Conservation (phyloP, 345 rosid species). For the Salix dunnii region DNA sequence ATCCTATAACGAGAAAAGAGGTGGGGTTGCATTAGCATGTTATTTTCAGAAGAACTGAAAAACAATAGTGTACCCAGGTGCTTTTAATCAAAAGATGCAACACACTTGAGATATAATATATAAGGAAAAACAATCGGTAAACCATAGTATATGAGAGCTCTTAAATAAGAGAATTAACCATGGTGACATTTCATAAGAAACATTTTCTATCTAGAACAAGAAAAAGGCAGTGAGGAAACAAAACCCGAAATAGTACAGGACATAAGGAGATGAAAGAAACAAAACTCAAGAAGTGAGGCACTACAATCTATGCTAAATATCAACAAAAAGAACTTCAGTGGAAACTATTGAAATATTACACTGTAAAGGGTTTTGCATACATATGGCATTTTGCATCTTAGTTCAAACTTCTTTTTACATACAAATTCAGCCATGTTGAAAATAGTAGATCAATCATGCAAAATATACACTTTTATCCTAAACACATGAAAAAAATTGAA, state of each 20-base stretch:
- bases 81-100: background rate
- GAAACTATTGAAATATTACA: background rate
- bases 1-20: slow-evolving; percentile 45
- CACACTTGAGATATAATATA: background rate
- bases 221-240: background rate
- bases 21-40: background rate
- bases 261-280: background rate
- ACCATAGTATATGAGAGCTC: background rate
- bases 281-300: background rate
- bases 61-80: background rate
- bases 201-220: background rate
- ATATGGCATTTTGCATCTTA: background rate
- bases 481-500: background rate
- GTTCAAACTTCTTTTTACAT: background rate
- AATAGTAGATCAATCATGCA: background rate
- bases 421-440: background rate
- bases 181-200: background rate
- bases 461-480: background rate
- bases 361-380: background rate
- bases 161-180: background rate
- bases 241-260: background rate
- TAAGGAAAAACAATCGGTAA: slow-evolving; percentile 3
- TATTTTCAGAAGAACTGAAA: background rate
- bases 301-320: background rate
- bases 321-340: background rate